phyloP scores from a whole-genome alignment of 2,329 filamentous ascomycete species.

The Colletotrichum simmondsii region DNA sequence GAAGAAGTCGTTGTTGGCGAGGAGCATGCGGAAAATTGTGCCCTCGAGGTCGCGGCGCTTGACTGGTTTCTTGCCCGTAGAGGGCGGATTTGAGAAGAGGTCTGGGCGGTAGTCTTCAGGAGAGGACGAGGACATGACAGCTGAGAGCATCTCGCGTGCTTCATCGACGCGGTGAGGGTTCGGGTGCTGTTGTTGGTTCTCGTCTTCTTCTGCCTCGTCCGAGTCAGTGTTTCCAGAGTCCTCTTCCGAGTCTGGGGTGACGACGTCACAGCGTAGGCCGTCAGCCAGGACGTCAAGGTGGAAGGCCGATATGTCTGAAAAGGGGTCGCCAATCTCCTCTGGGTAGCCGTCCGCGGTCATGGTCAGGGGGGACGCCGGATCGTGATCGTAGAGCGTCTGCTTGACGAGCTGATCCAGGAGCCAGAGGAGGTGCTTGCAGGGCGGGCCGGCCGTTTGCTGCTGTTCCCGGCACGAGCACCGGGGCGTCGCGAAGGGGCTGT shows the following conservation, averaged over 20 bases:
- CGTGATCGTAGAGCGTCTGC: constrained; percentile 55
- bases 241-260: constrained; percentile 37
- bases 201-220: constrained; percentile 22
- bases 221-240: constrained; percentile 12
- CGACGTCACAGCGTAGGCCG: constrained; percentile 60
- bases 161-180: constrained; percentile 56
- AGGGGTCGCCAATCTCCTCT: constrained; percentile 59
- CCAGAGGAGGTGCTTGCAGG: constrained; percentile 65
- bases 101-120: constrained; percentile 59
- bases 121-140: constrained; percentile 46
- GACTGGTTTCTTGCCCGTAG: constrained; percentile 44
- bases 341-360: constrained; percentile 57
- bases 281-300: constrained; percentile 64
- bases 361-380: constrained; percentile 49
- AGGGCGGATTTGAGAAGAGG: constrained; percentile 49
- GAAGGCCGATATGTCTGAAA: constrained; percentile 59
- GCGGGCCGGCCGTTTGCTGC: constrained; percentile 39
- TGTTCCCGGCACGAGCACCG: constrained; percentile 57
- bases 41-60: constrained; percentile 59
- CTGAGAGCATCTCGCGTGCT: constrained; percentile 62
- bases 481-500: constrained; percentile 52
- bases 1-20: constrained; percentile 66
- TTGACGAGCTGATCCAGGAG: constrained; percentile 63
- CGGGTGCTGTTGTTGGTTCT: constrained; percentile 9
- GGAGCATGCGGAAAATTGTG: constrained; percentile 64